A percentile compares a stretch with the other conserved stretches of the same genome.
These are phyloP conservation scores for Closterium sp. DNA, from an alignment of 139 green algal species.

Conservation along the genomic window DNA sequence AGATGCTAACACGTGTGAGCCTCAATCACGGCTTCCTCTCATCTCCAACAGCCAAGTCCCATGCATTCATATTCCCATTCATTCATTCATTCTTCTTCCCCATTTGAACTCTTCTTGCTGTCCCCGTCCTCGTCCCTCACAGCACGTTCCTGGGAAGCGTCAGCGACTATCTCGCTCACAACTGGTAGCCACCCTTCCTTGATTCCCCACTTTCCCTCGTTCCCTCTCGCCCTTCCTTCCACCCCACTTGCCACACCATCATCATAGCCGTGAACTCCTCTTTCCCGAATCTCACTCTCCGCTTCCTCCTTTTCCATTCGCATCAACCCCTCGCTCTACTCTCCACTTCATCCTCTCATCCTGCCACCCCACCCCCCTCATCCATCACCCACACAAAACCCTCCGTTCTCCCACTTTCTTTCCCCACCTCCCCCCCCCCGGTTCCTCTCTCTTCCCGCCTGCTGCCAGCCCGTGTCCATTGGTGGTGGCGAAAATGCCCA, in stretches of 20 bases:
- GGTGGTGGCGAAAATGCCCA: conserved; percentile 27
- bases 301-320: no score
- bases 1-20: neutral
- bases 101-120: neutral
- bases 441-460: no score
- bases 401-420: neutral
- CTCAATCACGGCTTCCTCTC: no score
- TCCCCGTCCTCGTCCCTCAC: neutral
- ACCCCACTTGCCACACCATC: neutral
- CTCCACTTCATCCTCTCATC: neutral
- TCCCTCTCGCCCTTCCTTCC: neutral
- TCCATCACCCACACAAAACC: neutral
- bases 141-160: conserved; percentile 40
- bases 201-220: neutral
- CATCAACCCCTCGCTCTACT: no score
- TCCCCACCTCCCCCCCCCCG: neutral
- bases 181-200: conserved; percentile 13
- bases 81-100: neutral
- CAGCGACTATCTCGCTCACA: conserved; percentile 36
- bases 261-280: no score
- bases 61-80: no score
- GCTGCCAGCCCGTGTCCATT: conserved; percentile 9
- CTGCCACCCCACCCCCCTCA: neutral
- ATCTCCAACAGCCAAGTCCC: no score
- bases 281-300: no score